These are phyloP conservation scores for Neostapfia colusana DNA, from an alignment of 176 grass and related monocot species.

Conservation along the genomic window DNA sequence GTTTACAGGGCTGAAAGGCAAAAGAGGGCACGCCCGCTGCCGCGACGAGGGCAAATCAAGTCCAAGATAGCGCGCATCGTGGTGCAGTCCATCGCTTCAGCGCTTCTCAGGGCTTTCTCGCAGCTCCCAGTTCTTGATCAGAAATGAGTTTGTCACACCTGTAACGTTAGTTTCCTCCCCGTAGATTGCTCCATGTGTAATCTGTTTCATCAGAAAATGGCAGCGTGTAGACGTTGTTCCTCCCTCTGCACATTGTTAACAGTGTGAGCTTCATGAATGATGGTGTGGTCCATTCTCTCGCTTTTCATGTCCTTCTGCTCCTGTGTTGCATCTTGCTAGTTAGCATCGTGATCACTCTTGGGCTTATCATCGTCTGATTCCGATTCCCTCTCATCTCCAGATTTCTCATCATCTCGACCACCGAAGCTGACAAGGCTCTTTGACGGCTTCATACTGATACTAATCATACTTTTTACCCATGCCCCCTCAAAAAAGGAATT, in stretches of 20 bases:
- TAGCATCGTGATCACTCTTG: not conserved
- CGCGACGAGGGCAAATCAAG: slow-evolving; percentile 53
- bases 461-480: slow-evolving; percentile 46
- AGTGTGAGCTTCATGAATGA: slow-evolving; percentile 28
- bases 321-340: not conserved
- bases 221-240: slow-evolving; percentile 32
- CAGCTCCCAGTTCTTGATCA: slow-evolving; percentile 40
- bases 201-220: slow-evolving; percentile 24
- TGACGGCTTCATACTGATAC: slow-evolving; percentile 49
- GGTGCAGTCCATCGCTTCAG: slow-evolving; percentile 36
- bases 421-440: slow-evolving; percentile 22
- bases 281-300: slow-evolving; percentile 15
- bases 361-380: slow-evolving; percentile 2
- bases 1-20: slow-evolving; percentile 39
- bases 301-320: not conserved
- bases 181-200: slow-evolving; percentile 16
- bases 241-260: slow-evolving; percentile 33
- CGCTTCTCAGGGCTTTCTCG: slow-evolving; percentile 35
- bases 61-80: slow-evolving; percentile 48
- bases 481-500: slow-evolving; percentile 34
- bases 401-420: slow-evolving; percentile 39
- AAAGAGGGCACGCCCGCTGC: slow-evolving; percentile 13
- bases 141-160: slow-evolving; percentile 32
- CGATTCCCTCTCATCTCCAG: slow-evolving; percentile 17
- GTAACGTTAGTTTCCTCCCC: slow-evolving; percentile 16